Evolutionary conservation across 495 filamentous ascomycete genomes (phyloP).

Genomic region (Tuber aestivum): DNA sequence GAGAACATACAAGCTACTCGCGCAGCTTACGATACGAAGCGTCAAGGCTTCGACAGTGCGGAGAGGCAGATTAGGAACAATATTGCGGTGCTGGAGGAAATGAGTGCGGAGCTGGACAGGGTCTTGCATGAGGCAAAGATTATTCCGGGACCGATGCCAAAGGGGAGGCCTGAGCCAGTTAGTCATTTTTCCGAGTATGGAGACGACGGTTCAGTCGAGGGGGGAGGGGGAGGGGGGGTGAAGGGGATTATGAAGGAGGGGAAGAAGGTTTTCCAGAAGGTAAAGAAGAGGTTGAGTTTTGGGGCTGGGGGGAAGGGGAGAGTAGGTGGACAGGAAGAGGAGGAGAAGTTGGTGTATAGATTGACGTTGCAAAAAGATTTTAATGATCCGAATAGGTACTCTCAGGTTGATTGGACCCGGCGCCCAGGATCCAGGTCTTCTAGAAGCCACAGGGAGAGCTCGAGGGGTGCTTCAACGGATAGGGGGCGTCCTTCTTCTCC

Average conservation of each 20-base stretch:
- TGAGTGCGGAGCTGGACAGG: not conserved
- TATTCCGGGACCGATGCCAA: not conserved
- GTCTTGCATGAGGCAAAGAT: not conserved
- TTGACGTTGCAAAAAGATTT: not conserved
- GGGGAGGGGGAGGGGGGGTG: not conserved
- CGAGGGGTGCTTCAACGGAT: not conserved
- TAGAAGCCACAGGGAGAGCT: not conserved
- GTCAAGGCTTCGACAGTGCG: not conserved
- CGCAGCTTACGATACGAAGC: not conserved
- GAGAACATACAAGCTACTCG: not conserved
- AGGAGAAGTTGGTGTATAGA: not conserved
- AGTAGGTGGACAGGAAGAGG: not conserved
- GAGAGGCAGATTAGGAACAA: not conserved
- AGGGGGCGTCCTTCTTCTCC: not conserved
- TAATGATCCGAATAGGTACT: constrained; percentile 1
- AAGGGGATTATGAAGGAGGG: not conserved
- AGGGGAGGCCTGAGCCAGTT: not conserved
- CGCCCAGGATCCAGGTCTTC: not conserved
- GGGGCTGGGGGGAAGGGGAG: not conserved
- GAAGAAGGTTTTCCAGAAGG: not conserved
- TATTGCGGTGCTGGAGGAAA: not conserved
- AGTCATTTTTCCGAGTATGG: not conserved
- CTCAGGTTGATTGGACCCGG: not conserved
- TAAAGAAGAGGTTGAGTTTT: not conserved
- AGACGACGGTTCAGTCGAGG: not conserved